Evolutionary conservation across 768 basidiomycete genomes (phyloP).

Genomic region (Tricholoma saponaceum): DNA sequence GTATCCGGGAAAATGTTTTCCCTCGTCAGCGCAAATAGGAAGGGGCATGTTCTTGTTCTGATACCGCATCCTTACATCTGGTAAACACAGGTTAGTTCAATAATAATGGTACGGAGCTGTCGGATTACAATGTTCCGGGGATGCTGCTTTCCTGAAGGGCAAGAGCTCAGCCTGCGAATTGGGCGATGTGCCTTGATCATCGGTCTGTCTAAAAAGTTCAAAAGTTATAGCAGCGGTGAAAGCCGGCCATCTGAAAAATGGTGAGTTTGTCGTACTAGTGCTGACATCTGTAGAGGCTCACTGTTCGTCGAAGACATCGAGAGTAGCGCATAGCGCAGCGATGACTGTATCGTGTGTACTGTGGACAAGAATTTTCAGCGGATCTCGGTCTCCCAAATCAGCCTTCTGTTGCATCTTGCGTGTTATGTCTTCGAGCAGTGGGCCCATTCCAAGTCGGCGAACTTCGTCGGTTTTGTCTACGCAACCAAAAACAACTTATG

Average conservation of each 20-base stretch:
- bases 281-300: conserved; percentile 21
- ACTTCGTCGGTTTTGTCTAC: conserved; percentile 73
- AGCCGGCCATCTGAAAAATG: conserved; percentile 56
- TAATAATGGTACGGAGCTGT: neutral
- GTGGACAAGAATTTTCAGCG: conserved; percentile 63
- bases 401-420: conserved; percentile 59
- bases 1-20: conserved; percentile 62
- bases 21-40: conserved; percentile 60
- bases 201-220: conserved; percentile 57
- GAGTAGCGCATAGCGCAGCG: conserved; percentile 56
- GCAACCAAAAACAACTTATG: conserved; percentile 2
- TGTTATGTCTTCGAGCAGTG: conserved; percentile 61
- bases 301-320: conserved; percentile 74
- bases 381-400: conserved; percentile 37
- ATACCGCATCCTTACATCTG: conserved; percentile 74
- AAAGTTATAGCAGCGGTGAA: conserved; percentile 74
- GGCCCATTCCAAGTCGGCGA: conserved; percentile 73
- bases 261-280: neutral
- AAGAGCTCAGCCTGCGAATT: conserved; percentile 38
- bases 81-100: neutral
- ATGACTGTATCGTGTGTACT: conserved; percentile 71
- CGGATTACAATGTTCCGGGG: conserved; percentile 38
- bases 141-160: conserved; percentile 25
- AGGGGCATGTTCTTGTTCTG: conserved; percentile 62
- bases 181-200: conserved; percentile 10